Conservation (phyloP, 176 grass and related monocot species). For the Musa itinerans region DNA sequence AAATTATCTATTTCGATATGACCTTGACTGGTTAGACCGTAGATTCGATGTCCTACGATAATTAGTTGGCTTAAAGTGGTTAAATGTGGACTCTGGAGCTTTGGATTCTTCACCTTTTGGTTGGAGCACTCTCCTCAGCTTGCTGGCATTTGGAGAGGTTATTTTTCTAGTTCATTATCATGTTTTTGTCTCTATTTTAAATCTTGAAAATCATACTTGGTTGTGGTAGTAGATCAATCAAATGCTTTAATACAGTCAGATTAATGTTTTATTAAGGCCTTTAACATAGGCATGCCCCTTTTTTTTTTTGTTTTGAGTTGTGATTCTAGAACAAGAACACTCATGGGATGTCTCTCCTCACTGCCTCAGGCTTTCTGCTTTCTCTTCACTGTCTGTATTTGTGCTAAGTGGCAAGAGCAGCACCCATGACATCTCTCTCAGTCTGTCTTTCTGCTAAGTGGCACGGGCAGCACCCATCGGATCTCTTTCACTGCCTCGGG, state of each 20-base stretch:
- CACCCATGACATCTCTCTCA: not conserved
- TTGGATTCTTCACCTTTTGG: slow-evolving; percentile 2
- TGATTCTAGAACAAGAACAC: not conserved
- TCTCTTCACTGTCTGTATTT: not conserved
- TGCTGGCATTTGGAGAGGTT: slow-evolving; percentile 6
- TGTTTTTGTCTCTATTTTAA: not conserved
- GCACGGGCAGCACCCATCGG: not conserved
- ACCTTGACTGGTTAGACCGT: not conserved
- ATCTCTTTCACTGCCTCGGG: not conserved
- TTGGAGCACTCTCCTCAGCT: slow-evolving; percentile 15
- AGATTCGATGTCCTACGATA: not conserved
- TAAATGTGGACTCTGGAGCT: not conserved
- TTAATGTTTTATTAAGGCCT: not conserved
- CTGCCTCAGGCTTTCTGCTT: not conserved
- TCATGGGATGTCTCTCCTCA: not conserved
- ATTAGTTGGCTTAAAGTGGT: slow-evolving; percentile 7
- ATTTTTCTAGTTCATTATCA: slow-evolving; percentile 3
- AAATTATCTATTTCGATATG: not conserved
- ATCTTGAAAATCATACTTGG: not conserved
- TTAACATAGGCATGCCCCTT: slow-evolving; percentile 2
- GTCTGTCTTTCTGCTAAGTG: not conserved
- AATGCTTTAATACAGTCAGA: not conserved
- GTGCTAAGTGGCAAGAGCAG: not conserved
- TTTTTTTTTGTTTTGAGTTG: not conserved
- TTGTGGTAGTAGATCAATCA: not conserved